Percentiles rank a stretch among this genome's conserved stretches.
Conservation (phyloP, 306 rosid genomes). For the Aeschynomene evenia region DNA sequence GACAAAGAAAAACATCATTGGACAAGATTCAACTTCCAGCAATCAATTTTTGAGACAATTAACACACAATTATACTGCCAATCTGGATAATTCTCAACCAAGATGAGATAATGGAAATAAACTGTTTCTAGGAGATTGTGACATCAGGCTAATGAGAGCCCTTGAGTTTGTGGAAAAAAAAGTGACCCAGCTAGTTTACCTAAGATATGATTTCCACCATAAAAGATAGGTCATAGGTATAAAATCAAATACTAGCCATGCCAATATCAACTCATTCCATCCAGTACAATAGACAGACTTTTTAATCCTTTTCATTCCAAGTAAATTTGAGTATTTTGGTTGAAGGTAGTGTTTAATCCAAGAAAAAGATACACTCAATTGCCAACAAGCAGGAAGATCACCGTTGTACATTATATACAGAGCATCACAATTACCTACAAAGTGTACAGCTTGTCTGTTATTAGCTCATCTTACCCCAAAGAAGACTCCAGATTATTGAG, state of each 20-base stretch:
- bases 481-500: not conserved
- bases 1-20: slow-evolving; percentile 16
- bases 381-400: not conserved
- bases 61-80: not conserved
- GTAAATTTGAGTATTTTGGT: slow-evolving; percentile 3
- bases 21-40: slow-evolving; percentile 22
- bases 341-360: not conserved
- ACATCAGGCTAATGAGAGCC: not conserved
- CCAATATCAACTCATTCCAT: slow-evolving; percentile 3
- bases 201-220: not conserved
- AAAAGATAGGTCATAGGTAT: not conserved
- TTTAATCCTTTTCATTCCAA: slow-evolving; percentile 10
- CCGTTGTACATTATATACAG: not conserved
- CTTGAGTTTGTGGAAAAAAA: not conserved
- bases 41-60: not conserved
- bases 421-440: not conserved
- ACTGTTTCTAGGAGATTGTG: not conserved
- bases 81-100: not conserved
- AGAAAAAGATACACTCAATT: not conserved
- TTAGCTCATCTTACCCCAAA: not conserved
- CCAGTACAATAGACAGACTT: not conserved
- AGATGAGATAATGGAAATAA: slow-evolving; percentile 13
- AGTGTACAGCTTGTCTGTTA: not conserved
- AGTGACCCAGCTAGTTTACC: not conserved
- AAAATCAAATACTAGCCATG: slow-evolving; percentile 7